Conservation (phyloP, 2,329 filamentous ascomycete species). For the Apiospora pterosperma region DNA sequence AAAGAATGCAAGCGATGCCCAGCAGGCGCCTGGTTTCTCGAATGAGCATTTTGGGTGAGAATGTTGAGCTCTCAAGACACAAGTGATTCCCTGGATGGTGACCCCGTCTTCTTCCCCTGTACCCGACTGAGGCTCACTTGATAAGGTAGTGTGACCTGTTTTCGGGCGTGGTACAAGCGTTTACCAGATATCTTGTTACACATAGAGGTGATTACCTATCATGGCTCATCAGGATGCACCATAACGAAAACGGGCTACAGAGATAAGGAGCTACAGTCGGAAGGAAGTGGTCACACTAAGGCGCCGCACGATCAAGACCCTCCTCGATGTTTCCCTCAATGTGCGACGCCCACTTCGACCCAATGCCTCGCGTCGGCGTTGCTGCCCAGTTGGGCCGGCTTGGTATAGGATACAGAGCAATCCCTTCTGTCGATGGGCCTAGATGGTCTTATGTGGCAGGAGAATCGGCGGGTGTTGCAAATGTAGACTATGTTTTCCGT, state of each 20-base stretch:
- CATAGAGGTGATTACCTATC: not conserved
- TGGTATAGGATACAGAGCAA: not conserved
- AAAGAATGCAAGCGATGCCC: constrained; percentile 22
- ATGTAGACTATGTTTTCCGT: not conserved
- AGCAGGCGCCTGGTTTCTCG: constrained; percentile 30
- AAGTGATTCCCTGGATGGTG: not conserved
- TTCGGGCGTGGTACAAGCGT: not conserved
- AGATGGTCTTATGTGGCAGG: not conserved
- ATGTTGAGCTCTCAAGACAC: not conserved
- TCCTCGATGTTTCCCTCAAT: not conserved
- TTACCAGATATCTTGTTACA: not conserved
- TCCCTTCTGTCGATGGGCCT: no score
- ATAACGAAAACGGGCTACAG: not conserved
- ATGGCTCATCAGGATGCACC: not conserved
- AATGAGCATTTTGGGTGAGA: constrained; percentile 23
- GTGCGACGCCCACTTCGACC: no score
- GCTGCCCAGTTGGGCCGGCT: not conserved
- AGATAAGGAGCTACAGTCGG: not conserved
- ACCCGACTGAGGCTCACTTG: not conserved
- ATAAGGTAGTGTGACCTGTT: not conserved
- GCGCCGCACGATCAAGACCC: accelerated
- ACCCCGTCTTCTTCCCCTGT: not conserved
- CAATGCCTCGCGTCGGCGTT: not conserved
- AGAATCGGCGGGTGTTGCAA: not conserved
- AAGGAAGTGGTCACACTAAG: not conserved